Conservation (phyloP, 306 rosid genomes). For the Alnus glutinosa region DNA sequence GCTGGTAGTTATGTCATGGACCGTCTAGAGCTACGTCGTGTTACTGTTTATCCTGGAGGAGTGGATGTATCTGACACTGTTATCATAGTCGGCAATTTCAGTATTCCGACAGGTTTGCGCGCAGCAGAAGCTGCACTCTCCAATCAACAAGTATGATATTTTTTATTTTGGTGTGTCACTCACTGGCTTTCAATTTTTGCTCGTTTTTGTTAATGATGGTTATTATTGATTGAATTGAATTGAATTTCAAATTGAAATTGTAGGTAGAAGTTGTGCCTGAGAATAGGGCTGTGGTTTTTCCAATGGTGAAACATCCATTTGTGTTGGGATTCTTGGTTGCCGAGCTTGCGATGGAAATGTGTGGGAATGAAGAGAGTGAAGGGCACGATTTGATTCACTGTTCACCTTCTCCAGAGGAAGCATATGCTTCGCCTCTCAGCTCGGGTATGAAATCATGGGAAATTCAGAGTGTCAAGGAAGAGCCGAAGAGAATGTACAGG, state of each 20-base stretch:
- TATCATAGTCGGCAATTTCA: constrained; percentile 69
- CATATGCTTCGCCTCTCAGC: constrained; percentile 44
- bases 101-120: constrained; percentile 73
- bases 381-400: constrained; percentile 26
- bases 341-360: constrained; percentile 58
- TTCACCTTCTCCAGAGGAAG: constrained; percentile 42
- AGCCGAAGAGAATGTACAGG: constrained; percentile 37
- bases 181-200: background rate
- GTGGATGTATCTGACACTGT: constrained; percentile 60
- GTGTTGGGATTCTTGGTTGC: constrained; percentile 98
- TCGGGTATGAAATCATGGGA: constrained; percentile 51
- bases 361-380: constrained; percentile 43
- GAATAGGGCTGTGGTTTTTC: constrained; percentile 72
- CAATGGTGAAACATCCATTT: constrained; percentile 94
- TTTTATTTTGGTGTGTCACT: background rate
- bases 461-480: constrained; percentile 41
- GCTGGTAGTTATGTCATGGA: constrained; percentile 99
- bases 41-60: constrained; percentile 55
- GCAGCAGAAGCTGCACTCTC: constrained; percentile 71
- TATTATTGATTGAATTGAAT: constrained; percentile 18
- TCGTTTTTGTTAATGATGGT: background rate
- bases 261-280: constrained; percentile 75
- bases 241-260: constrained; percentile 23
- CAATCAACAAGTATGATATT: constrained; percentile 57
- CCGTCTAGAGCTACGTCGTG: constrained; percentile 84